phyloP scores from a whole-genome alignment of 2,329 filamentous ascomycete species.

The Leptographium flavum region DNA sequence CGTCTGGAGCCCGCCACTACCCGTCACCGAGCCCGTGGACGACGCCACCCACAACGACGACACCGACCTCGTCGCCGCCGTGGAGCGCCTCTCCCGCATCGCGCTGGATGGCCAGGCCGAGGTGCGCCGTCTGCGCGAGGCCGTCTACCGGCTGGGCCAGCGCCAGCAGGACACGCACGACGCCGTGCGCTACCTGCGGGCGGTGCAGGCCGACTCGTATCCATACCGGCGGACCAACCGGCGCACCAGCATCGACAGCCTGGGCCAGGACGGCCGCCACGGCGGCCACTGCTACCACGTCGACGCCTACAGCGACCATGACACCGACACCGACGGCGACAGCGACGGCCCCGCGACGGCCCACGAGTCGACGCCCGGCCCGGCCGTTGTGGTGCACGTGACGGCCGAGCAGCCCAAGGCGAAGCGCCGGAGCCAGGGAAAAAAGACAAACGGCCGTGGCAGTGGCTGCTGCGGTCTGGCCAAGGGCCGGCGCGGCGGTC shows the following conservation, averaged over 20 bases:
- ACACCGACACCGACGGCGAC: not conserved
- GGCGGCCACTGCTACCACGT: not conserved
- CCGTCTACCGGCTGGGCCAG: not conserved
- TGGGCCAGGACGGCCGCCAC: no score
- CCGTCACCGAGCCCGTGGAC: no score
- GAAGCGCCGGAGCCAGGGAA: no score
- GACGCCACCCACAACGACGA: no score
- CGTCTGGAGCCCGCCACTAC: no score
- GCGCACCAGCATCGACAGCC: not conserved
- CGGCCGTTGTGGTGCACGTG: not conserved
- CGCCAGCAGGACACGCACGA: no score
- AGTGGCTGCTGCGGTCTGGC: not conserved
- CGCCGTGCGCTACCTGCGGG: no score
- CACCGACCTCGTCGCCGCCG: no score
- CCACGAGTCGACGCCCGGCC: not conserved
- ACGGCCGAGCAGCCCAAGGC: not conserved
- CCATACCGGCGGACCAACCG: no score
- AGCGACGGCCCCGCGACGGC: not conserved
- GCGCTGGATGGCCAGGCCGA: not conserved
- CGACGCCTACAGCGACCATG: not conserved
- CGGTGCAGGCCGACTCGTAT: no score
- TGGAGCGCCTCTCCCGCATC: not conserved
- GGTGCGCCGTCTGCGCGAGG: not conserved
- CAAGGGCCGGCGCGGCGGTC: not conserved
- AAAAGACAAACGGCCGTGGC: not conserved